Evolutionary conservation across 768 basidiomycete species (phyloP).

Genomic region (Amanita muscaria): DNA sequence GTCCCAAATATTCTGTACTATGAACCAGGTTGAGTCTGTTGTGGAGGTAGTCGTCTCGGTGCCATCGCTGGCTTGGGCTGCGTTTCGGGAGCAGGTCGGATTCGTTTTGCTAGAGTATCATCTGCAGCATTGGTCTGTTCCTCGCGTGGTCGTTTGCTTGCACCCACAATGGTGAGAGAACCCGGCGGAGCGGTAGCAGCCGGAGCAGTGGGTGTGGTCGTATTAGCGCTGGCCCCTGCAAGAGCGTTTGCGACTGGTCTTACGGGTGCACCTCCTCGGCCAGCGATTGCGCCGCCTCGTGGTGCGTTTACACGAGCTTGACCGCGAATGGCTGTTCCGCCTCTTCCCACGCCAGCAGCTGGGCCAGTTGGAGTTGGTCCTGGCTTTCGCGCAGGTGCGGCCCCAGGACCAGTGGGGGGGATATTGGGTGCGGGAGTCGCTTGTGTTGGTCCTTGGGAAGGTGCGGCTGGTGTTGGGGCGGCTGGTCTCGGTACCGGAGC

Average conservation of each 20-base stretch:
- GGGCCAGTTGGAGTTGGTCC: slow-evolving; percentile 9
- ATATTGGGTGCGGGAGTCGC: slow-evolving; percentile 13
- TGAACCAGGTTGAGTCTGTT: slow-evolving; percentile 7
- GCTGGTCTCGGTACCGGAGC: slow-evolving; percentile 15
- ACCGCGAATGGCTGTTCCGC: slow-evolving; percentile 29
- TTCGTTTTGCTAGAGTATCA: slow-evolving; percentile 56
- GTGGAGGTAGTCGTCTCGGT: slow-evolving; percentile 2
- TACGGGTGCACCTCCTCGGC: slow-evolving; percentile 7
- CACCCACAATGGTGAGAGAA: slow-evolving; percentile 50
- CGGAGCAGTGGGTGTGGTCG: slow-evolving; percentile 5
- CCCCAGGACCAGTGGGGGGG: slow-evolving; percentile 16
- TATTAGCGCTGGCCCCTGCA: not conserved
- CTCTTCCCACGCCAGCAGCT: slow-evolving; percentile 27
- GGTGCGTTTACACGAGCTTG: slow-evolving; percentile 21
- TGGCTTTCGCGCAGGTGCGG: slow-evolving; percentile 9
- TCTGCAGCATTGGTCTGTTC: slow-evolving; percentile 35
- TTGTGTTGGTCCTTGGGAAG: not conserved
- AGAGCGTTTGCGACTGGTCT: slow-evolving; percentile 17
- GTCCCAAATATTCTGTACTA: not conserved
- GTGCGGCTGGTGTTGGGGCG: slow-evolving; percentile 16
- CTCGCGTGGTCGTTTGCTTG: slow-evolving; percentile 56
- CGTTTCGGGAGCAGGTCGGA: slow-evolving; percentile 44
- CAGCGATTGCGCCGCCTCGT: slow-evolving; percentile 12
- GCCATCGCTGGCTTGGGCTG: slow-evolving; percentile 13
- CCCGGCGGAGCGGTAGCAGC: slow-evolving; percentile 16